phyloP scores from a whole-genome alignment of 1,284 basidiomycete genomes.

The Boletus sp. region DNA sequence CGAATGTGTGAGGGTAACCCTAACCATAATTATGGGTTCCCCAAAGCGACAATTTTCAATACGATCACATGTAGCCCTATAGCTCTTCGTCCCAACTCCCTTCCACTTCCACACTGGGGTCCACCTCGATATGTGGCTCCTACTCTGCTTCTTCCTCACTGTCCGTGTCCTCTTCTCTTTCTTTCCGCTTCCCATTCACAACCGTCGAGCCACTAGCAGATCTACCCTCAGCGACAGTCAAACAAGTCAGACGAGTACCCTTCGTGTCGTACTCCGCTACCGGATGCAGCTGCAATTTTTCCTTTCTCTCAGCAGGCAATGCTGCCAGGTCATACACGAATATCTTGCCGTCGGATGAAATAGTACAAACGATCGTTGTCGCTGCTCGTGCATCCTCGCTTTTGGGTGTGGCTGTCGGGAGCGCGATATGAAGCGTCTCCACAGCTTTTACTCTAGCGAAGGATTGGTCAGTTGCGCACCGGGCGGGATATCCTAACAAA shows the following conservation, averaged over 20 bases:
- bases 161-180: conserved; percentile 30
- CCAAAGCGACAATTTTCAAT: background rate
- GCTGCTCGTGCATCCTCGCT: conserved; percentile 28
- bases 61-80: background rate
- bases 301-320: conserved; percentile 36
- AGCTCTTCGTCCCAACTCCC: background rate
- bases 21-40: conserved; percentile 23
- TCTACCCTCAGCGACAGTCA: conserved; percentile 59
- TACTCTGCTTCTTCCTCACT: conserved; percentile 33
- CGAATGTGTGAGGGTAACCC: conserved; percentile 1
- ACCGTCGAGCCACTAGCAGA: conserved; percentile 15
- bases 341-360: conserved; percentile 83
- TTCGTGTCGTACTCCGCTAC: conserved; percentile 77
- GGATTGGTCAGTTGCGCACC: background rate
- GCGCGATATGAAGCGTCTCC: conserved; percentile 57
- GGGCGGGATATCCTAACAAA: conserved; percentile 33
- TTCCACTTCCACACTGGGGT: conserved; percentile 21
- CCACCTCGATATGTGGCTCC: conserved; percentile 22
- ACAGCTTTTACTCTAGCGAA: conserved; percentile 66
- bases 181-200: conserved; percentile 41
- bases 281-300: conserved; percentile 48
- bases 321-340: conserved; percentile 72
- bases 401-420: conserved; percentile 38
- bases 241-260: conserved; percentile 79
- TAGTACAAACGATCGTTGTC: conserved; percentile 69